Evolutionary conservation across 83 land plant genomes (phyloP).

Genomic region (Picea abies): DNA sequence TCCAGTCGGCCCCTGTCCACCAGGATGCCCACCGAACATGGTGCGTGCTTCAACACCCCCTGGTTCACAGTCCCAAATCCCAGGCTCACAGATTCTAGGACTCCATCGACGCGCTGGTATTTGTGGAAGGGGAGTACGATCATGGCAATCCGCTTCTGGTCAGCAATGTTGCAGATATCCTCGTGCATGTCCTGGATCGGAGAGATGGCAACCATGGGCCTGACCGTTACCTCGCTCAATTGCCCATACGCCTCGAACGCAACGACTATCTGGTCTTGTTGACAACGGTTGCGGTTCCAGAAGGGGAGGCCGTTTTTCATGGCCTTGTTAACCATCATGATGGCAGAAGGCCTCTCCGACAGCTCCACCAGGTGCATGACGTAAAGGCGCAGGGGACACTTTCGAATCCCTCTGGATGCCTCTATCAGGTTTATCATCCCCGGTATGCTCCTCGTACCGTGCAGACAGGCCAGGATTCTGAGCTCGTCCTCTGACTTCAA

Average conservation of each 20-base stretch:
- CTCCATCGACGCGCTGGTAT: conserved; percentile 40
- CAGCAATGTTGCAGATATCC: conserved; percentile 53
- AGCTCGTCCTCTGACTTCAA: conserved; percentile 41
- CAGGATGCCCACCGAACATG: conserved; percentile 81
- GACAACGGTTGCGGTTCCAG: conserved; percentile 36
- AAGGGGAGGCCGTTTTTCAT: conserved; percentile 70
- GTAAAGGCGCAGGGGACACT: conserved; percentile 50
- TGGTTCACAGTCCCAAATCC: conserved; percentile 70
- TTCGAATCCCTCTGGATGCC: conserved; percentile 21
- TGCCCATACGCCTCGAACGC: conserved; percentile 55
- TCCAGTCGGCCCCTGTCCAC: conserved; percentile 68
- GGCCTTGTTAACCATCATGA: conserved; percentile 67
- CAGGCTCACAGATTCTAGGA: conserved; percentile 40
- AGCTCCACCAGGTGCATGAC: conserved; percentile 86
- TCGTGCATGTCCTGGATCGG: conserved; percentile 47
- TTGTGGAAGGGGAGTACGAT: conserved; percentile 60
- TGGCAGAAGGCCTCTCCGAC: conserved; percentile 73
- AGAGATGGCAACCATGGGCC: conserved; percentile 45
- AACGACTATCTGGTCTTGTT: conserved; percentile 32
- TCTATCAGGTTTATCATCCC: conserved; percentile 58
- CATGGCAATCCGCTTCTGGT: conserved; percentile 47
- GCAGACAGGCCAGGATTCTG: conserved; percentile 67
- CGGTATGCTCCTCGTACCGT: conserved; percentile 61
- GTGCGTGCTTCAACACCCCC: conserved; percentile 59
- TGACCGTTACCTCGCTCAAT: conserved; percentile 37